Evolutionary conservation across 768 basidiomycete species (phyloP), one percentile per base, ranked within the genome.

Genomic region (Phlebiopsis flavidoalba): DNA sequence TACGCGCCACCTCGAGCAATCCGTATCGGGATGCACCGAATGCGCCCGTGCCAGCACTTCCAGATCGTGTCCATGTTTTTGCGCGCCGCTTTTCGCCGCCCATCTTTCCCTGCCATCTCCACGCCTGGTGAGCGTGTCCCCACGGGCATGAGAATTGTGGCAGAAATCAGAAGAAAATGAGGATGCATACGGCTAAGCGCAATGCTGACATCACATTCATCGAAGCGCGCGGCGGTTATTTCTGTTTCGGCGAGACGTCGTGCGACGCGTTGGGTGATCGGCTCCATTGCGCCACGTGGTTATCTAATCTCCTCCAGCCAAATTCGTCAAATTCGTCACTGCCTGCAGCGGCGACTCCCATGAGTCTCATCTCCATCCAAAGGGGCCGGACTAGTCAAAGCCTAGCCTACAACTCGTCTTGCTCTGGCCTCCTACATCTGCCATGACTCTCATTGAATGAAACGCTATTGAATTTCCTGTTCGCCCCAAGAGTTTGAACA

Each of bases 21-120:
- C 51, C 48, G 53, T 60, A n/a, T 60, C 52, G 59, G 59, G 59
- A 46, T 24, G 21, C 33, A 11, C 58, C 22, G n/a, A n/a, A 17
- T 17, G 53, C 59, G 53, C 59, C 40, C 21, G 17, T 8, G 36
- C 14, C 14, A n/a, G n/a, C 14, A 36, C 36, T 3, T 17, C 40
- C 40, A 43, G 40, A 43, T 43, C 17, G 40, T 12, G 21, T 22
- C 45, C n/a, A n/a, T n/a, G n/a, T n/a, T n/a, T n/a, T 43, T 43
- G 56, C 43, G 26, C 37, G n/a, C n/a, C n/a, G n/a, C n/a, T n/a
- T n/a, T n/a, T n/a, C n/a, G n/a, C n/a, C n/a, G n/a, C n/a, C n/a
- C n/a, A n/a, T n/a, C 8, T 40, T 40, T 40, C 8, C 21, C 56
- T 21, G 45, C 43, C 56, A 47, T 24, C 40, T 10, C 37, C 53